Evolutionary conservation across 805 yeast genomes (phyloP), one percentile per base, ranked within the genome.

Genomic region (Ogataea methylovora): DNA sequence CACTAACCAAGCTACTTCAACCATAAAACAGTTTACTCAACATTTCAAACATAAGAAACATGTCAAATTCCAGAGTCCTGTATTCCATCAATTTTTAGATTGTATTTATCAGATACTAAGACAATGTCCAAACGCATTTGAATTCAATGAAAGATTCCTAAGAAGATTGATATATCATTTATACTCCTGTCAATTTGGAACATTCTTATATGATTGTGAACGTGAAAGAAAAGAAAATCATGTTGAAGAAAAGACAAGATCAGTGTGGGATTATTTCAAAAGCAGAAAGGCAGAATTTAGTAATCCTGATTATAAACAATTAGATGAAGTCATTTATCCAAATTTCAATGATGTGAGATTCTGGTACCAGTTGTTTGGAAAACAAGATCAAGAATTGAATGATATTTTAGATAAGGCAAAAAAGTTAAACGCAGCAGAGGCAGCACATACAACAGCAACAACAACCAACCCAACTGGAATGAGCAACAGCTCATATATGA

Each of bases 161-260:
- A 72, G 95, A 44, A 62, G 97, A 33, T 62, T 92, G 36, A 68
- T 86, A 15, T 92, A 92, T 52, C 97, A 92, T 54, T 61, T 83
- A 32, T 85, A 87, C 51, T 84, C 97, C 1, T 87, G 97, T 48
- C 97, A 92, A 55, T 92, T 87, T 57, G 97, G 97, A 3, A 78
- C 95, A 1, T 92, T 92, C 48, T 54, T 92, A 34, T 77, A 73
- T 44, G 81, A 92, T 49, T 69, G 72, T 29, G 96, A 92, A 51
- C 54, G 58, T 32, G 94, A 85, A 39, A 60, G 77, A 35, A 47
- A 60, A 7, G 60, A 58, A n/a, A 57, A 64, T 19, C 53, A 65
- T 9, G 56, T 75, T 2, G 52, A 48, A 7, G 45, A 56, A 3
- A 61, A 67, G 10, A 83, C 96, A 0, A 67, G 84, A 23, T 77